Conservation (phyloP, 306 rosid genomes). For the Dryas octopetala region DNA sequence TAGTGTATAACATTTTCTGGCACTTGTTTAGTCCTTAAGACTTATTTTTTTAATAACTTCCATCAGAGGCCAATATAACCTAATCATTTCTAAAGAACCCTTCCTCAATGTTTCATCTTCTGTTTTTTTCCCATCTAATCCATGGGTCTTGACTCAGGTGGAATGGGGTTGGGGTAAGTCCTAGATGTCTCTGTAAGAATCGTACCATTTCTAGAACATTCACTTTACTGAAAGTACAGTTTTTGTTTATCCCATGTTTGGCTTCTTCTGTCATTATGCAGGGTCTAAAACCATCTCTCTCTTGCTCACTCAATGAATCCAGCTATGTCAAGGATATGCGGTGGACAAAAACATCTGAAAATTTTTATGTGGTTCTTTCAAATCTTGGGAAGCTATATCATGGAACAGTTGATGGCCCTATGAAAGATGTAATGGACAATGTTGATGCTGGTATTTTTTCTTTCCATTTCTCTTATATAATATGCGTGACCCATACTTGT, state of each 20-base stretch:
- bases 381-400: constrained; percentile 50
- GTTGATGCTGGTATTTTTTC: constrained; percentile 73
- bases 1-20: not conserved
- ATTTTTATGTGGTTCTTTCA: constrained; percentile 63
- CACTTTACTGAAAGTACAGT: not conserved
- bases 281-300: constrained; percentile 52
- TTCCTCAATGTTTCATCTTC: not conserved
- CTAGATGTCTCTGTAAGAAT: not conserved
- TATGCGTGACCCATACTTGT: not conserved
- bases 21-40: too few relatives aligned
- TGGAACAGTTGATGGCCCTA: constrained; percentile 48
- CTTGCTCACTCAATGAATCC: constrained; percentile 48
- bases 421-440: constrained; percentile 50
- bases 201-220: not conserved
- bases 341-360: constrained; percentile 58
- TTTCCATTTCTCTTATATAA: not conserved
- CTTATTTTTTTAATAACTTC: too few relatives aligned
- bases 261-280: constrained; percentile 38
- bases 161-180: not conserved
- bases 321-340: constrained; percentile 62
- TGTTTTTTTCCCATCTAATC: not conserved
- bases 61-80: too few relatives aligned
- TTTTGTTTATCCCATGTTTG: not conserved
- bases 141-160: not conserved
- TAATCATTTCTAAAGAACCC: not conserved